Percentiles rank a stretch among this genome's conserved stretches.
Conservation (phyloP, 768 basidiomycete genomes). For the Pulveroboletus ravenelii region DNA sequence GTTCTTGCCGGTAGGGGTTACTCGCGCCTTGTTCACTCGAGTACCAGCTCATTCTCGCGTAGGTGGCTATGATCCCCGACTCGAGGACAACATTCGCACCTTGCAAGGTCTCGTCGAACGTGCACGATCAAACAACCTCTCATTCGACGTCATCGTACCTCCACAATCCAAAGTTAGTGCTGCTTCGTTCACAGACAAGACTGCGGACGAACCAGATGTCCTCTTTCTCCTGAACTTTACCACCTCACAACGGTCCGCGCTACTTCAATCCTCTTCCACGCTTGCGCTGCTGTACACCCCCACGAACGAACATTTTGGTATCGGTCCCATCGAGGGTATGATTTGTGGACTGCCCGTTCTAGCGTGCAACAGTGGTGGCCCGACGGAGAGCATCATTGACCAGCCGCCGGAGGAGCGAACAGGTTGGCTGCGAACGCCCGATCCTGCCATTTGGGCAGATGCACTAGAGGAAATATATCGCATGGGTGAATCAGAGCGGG, state of each 20-base stretch:
- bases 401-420: conserved; percentile 45
- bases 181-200: conserved; percentile 40
- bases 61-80: conserved; percentile 89
- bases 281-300: conserved; percentile 88
- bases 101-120: conserved; percentile 59
- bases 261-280: conserved; percentile 65
- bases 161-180: conserved; percentile 34
- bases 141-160: conserved; percentile 54
- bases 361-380: conserved; percentile 84
- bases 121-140: conserved; percentile 49
- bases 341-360: conserved; percentile 85
- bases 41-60: conserved; percentile 2
- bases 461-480: conserved; percentile 57
- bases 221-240: conserved; percentile 93
- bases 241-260: conserved; percentile 73
- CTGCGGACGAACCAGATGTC: conserved; percentile 49
- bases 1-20: conserved; percentile 64
- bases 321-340: conserved; percentile 95
- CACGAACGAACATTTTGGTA: conserved; percentile 94
- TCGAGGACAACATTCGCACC: conserved; percentile 77
- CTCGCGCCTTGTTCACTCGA: background rate
- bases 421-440: conserved; percentile 71
- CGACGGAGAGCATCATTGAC: conserved; percentile 78
- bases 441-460: conserved; percentile 63
- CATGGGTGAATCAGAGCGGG: conserved; percentile 9